Base-by-base conservation (phyloP, 176 grass and related monocot genomes). In the Puya raimondii region DNA sequence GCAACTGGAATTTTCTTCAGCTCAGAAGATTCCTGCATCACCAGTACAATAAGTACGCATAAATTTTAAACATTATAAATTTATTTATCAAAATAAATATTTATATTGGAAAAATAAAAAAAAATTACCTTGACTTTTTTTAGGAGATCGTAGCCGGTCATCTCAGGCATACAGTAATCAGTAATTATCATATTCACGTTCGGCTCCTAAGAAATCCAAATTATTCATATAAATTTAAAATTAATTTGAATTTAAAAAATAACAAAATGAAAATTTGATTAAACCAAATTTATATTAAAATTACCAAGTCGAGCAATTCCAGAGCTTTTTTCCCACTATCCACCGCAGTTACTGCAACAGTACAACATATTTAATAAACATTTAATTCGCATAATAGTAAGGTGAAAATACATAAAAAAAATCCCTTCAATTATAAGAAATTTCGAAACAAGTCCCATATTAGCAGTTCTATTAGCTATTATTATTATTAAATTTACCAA, bases 141-240 rank as follows among this genome's bases (percentile, higher is more conserved):
- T 51, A 97, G 94, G 50, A 97, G 94, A 26, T 97, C 89, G 20
- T 84, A 92, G 1, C 94, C 94, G 3, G 94, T 97, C 94, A 97
- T 97, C 77, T 90, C 94, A 18, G 94, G 94, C 94, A 97, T 97
- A 56, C 84, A 93, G 64, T 97, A 97, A 75, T 97, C 94, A 0
- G 94, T 97, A 26, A 97, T 93, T 47, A 97, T 97, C 89, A 97
- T 85, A 67, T 84, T 90, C 29, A 97, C 94, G 52, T 97, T 92
- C 29, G 86, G 80, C 64, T 97, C 94, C 94, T 97, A 71, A 18
- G 67, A 51, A 50, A 3, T 3, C 25, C 17, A 1, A 49, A 42
- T 16, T 16, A 59, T 54, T 47, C 10, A 29, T 50, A 47, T 16
- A 9, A 16, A 15, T 20, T 50, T 8, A 1, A 49, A 48, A 15